These are phyloP conservation scores for Vitis vinifera DNA, from an alignment of 164 flowering plant genomes.

Conservation along the genomic window DNA sequence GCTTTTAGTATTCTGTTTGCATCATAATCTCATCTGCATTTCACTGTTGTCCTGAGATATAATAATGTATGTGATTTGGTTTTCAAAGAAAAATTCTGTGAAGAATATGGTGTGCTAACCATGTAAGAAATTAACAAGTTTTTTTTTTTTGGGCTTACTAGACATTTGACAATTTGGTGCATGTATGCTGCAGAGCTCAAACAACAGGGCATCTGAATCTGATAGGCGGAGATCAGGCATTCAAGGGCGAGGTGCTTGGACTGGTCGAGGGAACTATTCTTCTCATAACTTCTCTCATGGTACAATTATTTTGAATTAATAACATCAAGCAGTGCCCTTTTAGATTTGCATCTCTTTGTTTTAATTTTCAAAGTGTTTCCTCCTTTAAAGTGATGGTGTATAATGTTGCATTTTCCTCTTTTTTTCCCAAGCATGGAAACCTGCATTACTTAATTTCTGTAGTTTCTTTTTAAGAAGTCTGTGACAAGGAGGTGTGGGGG, in stretches of 20 bases:
- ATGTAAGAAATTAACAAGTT: too few species aligned
- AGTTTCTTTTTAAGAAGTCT: neutral
- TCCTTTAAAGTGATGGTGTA: too few species aligned
- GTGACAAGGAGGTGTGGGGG: neutral
- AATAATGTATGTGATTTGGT: too few species aligned
- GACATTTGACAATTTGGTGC: neutral
- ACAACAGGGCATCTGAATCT: constrained; percentile 12
- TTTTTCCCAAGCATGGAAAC: neutral
- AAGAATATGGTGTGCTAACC: too few species aligned
- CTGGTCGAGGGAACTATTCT: constrained; percentile 27
- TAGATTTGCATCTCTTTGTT: neutral
- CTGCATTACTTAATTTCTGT: neutral
- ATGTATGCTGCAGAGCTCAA: constrained; percentile 23
- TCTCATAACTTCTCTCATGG: constrained; percentile 16
- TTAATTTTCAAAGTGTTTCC: too few species aligned
- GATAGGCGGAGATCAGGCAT: constrained; percentile 9
- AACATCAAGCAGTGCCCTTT: too few species aligned
- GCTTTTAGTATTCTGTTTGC: too few species aligned
- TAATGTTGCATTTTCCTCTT: neutral
- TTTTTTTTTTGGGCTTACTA: too few species aligned
- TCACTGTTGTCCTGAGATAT: too few species aligned
- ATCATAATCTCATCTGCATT: too few species aligned
- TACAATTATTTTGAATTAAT: neutral
- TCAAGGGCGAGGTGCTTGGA: constrained; percentile 30
- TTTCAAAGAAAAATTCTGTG: too few species aligned